A percentile compares a stretch with the other conserved stretches of the same genome.
Evolutionary conservation across 495 filamentous ascomycete species (phyloP).

Genomic region (Annulohypoxylon maeteangense): DNA sequence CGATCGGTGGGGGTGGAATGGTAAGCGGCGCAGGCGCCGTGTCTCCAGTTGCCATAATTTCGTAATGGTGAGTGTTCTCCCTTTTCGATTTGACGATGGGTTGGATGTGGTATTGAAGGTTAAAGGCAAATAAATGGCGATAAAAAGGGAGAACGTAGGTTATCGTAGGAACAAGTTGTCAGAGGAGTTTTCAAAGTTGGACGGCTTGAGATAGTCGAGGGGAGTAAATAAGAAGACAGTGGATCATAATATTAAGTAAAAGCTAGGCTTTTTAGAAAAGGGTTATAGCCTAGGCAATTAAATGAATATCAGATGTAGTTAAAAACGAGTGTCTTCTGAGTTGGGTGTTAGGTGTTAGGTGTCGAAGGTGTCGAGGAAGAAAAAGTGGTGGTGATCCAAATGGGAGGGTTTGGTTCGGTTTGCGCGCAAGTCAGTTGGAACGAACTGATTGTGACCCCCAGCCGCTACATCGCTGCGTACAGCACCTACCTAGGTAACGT

Average conservation of each 20-base stretch:
- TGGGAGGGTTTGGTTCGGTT: conserved; percentile 38
- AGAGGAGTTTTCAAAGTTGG: conserved; percentile 38
- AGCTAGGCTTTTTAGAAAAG: neutral
- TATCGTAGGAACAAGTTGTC: conserved; percentile 11
- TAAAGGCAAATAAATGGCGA: neutral
- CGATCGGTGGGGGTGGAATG: conserved; percentile 57
- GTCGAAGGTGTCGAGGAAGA: conserved; percentile 26
- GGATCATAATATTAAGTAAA: conserved; percentile 28
- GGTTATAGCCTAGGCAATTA: conserved; percentile 10
- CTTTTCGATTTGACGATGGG: neutral
- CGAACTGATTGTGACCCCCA: conserved; percentile 16
- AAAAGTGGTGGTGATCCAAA: conserved; percentile 39
- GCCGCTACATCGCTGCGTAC: neutral
- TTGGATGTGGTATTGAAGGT: neutral
- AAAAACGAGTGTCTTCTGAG: conserved; percentile 36
- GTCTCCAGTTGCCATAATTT: conserved; percentile 59
- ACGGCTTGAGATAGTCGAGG: conserved; percentile 7
- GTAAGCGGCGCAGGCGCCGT: conserved; percentile 57
- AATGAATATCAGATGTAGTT: conserved; percentile 12
- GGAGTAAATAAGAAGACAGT: conserved; percentile 31
- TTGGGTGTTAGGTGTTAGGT: conserved; percentile 41
- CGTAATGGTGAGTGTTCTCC: neutral
- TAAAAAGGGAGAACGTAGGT: conserved; percentile 3
- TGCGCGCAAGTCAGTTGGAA: conserved; percentile 39
- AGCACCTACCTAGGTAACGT: conserved; percentile 14